Evolutionary conservation across 2,329 filamentous ascomycete genomes (phyloP).

Genomic region (Lachnellula occidentalis): DNA sequence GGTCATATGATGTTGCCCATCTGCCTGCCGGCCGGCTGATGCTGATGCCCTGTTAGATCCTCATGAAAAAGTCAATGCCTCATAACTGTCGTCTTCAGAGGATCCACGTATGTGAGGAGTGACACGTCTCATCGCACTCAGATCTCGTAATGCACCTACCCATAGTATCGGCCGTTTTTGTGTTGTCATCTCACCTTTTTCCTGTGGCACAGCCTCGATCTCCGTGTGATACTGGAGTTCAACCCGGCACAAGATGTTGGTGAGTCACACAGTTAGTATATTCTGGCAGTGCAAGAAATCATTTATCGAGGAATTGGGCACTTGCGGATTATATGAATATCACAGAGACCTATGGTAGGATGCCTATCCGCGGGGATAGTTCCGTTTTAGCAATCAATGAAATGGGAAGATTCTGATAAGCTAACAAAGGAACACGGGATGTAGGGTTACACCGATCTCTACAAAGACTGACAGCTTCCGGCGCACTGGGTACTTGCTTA

Average conservation of each 20-base stretch:
- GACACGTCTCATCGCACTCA: slow-evolving; percentile 19
- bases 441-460: not conserved
- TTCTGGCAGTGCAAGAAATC: not conserved
- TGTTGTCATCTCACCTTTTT: slow-evolving; percentile 3
- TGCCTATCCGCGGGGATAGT: not conserved
- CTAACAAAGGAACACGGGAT: not conserved
- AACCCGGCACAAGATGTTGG: not conserved
- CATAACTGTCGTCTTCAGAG: not conserved
- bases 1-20: slow-evolving; percentile 1
- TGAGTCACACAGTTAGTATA: not conserved
- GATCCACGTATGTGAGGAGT: slow-evolving; percentile 9
- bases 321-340: not conserved
- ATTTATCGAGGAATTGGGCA: not conserved
- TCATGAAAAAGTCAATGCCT: not conserved
- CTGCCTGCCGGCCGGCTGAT: slow-evolving; percentile 1
- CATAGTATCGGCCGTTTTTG: not conserved
- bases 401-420: not conserved
- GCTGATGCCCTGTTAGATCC: not conserved
- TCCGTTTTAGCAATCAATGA: not conserved
- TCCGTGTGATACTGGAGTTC: not conserved
- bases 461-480: slow-evolving; percentile 9
- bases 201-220: not conserved
- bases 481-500: slow-evolving; percentile 11
- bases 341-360: not conserved
- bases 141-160: slow-evolving; percentile 9